These are phyloP conservation scores for Xenosphaeropsis pyriputrescens DNA, from an alignment of 2,329 filamentous ascomycete species.

Conservation along the genomic window DNA sequence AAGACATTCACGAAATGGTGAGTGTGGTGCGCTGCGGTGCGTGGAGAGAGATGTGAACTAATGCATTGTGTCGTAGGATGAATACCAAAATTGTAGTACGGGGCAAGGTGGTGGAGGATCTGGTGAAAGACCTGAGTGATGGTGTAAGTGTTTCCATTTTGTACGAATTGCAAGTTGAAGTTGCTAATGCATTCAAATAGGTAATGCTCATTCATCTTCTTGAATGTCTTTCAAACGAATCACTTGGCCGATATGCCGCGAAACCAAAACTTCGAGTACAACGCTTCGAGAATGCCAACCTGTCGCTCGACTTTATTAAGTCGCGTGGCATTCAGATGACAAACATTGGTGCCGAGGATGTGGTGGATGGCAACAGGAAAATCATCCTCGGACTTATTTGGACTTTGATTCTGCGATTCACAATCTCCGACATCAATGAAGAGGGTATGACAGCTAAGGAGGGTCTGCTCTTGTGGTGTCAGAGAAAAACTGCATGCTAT, in stretches of 20 bases:
- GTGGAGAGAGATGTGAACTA: background rate
- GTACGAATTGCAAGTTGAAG: background rate
- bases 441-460: conserved; percentile 97
- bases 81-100: conserved; percentile 85
- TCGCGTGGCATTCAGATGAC: conserved; percentile 88
- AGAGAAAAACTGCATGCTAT: conserved; percentile 96
- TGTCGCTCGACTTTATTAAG: conserved; percentile 86
- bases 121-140: conserved; percentile 82
- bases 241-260: conserved; percentile 89
- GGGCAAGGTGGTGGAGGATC: conserved; percentile 67
- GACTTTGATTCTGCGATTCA: conserved; percentile 95
- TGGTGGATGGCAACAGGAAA: conserved; percentile 94
- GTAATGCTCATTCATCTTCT: conserved; percentile 93
- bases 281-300: conserved; percentile 95
- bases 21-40: conserved; percentile 1
- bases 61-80: conserved; percentile 41
- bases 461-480: conserved; percentile 89
- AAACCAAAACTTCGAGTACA: conserved; percentile 94
- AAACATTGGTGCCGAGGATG: conserved; percentile 95
- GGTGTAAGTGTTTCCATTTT: conserved; percentile 47
- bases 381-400: conserved; percentile 96
- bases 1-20: conserved; percentile 99
- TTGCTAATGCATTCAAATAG: conserved; percentile 26
- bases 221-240: conserved; percentile 89
- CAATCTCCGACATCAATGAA: conserved; percentile 96